phyloP scores from a whole-genome alignment of 306 rosid species.

The Quercus robur region DNA sequence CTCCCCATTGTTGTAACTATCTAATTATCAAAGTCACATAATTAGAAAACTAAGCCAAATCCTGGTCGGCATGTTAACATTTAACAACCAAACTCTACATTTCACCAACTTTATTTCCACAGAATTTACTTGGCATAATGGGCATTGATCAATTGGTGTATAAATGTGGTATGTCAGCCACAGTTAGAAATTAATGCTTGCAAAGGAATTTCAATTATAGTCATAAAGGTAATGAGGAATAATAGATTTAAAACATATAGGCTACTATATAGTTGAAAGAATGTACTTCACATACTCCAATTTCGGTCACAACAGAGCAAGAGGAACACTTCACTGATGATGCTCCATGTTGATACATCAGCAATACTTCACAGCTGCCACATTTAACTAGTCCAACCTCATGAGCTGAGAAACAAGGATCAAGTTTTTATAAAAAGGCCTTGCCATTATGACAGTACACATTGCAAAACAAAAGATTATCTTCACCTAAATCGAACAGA shows the following conservation, averaged over 20 bases:
- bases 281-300: constrained; percentile 55
- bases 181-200: background rate
- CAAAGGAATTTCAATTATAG: background rate
- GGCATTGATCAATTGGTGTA: background rate
- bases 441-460: constrained; percentile 1
- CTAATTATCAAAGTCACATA: too few species aligned
- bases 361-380: constrained; percentile 65
- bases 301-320: constrained; percentile 68
- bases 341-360: constrained; percentile 87
- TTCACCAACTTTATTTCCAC: background rate
- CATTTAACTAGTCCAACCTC: constrained; percentile 87
- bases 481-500: background rate
- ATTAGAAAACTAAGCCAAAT: too few species aligned
- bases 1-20: too few species aligned
- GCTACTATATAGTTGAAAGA: background rate
- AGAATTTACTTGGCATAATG: background rate
- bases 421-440: background rate
- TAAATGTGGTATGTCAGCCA: background rate
- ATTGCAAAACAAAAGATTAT: background rate
- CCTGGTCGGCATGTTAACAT: too few species aligned
- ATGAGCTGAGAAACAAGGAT: constrained; percentile 55
- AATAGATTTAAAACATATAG: background rate
- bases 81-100: background rate
- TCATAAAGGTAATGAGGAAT: background rate
- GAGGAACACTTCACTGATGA: constrained; percentile 78